Evolutionary conservation across 805 yeast species (phyloP).

Genomic region (Ogataea pini): DNA sequence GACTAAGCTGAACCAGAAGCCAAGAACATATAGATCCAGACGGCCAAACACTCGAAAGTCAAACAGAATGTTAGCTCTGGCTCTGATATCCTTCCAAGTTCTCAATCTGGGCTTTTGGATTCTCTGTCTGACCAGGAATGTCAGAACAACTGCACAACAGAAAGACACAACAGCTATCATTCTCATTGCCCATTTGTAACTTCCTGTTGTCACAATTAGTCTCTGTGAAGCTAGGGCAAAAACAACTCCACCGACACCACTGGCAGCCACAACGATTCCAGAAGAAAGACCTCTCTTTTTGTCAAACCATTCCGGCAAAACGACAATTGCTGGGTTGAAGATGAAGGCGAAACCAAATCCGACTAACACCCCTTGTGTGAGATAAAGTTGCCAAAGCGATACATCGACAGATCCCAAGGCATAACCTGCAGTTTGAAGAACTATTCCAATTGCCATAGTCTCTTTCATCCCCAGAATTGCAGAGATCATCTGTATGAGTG

Average conservation of each 20-base stretch:
- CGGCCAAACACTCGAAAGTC: conserved; percentile 22
- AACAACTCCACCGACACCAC: conserved; percentile 48
- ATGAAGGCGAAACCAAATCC: conserved; percentile 54
- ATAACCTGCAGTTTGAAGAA: conserved; percentile 47
- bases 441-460: conserved; percentile 39
- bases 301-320: conserved; percentile 62
- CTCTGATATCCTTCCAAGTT: conserved; percentile 20
- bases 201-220: conserved; percentile 41
- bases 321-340: conserved; percentile 49
- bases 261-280: conserved; percentile 42
- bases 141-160: conserved; percentile 39
- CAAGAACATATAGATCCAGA: conserved; percentile 19
- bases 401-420: conserved; percentile 52
- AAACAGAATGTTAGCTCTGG: conserved; percentile 23
- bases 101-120: conserved; percentile 21
- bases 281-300: conserved; percentile 45
- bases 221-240: conserved; percentile 39
- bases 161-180: conserved; percentile 43
- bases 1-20: conserved; percentile 35
- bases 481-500: conserved; percentile 24
- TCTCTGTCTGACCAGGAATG: conserved; percentile 48
- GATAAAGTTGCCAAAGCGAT: conserved; percentile 49
- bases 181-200: conserved; percentile 47
- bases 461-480: conserved; percentile 25
- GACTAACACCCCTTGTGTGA: conserved; percentile 54